Evolutionary conservation across 495 filamentous ascomycete species (phyloP).

Genomic region (Tuber indicum): DNA sequence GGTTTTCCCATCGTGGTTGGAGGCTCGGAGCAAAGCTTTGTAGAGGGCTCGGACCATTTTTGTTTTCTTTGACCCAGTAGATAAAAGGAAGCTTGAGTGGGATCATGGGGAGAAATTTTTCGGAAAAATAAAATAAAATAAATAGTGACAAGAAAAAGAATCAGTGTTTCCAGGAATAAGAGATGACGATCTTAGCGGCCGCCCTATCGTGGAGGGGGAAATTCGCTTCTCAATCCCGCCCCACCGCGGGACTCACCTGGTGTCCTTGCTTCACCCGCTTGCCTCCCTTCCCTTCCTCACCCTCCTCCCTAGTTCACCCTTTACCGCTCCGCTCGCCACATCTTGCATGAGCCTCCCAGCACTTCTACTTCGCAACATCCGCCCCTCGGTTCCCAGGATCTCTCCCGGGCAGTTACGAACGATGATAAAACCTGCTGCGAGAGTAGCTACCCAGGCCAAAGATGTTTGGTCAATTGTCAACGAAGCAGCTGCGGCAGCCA

Average conservation of each 20-base stretch:
- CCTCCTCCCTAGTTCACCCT: background rate
- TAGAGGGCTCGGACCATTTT: background rate
- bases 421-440: conserved; percentile 58
- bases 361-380: conserved; percentile 9
- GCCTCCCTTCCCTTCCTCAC: background rate
- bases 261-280: background rate
- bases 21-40: background rate
- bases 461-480: conserved; percentile 99
- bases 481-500: conserved; percentile 66
- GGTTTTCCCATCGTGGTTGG: background rate
- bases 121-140: background rate
- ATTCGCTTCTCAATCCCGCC: background rate
- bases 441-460: conserved; percentile 74
- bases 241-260: background rate
- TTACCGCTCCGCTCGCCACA: background rate
- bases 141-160: background rate
- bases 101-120: background rate
- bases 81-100: background rate
- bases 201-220: background rate
- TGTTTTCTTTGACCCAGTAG: background rate
- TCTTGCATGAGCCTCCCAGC: background rate
- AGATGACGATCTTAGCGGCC: background rate
- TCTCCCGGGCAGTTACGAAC: background rate
- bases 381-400: conserved; percentile 7
- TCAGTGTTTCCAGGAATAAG: background rate